phyloP scores from a whole-genome alignment of 805 yeast species.

The Candida incommunis region DNA sequence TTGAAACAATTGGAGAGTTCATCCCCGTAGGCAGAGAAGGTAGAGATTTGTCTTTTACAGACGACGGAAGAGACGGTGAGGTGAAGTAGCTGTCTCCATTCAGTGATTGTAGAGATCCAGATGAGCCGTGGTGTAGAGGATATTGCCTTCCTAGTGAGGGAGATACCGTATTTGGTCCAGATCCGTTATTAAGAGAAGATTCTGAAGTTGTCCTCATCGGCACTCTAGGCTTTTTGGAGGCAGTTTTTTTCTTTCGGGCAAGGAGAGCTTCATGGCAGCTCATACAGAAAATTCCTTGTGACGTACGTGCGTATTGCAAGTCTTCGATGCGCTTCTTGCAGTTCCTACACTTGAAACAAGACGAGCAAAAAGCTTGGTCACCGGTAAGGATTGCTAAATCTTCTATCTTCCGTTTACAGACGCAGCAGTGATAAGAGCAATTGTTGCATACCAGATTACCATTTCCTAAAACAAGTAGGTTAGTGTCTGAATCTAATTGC shows the following conservation, averaged over 20 bases:
- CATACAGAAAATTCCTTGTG: constrained; percentile 89
- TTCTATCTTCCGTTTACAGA: constrained; percentile 75
- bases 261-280: constrained; percentile 73
- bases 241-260: constrained; percentile 30
- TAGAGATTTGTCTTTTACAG: constrained; percentile 5
- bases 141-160: neutral
- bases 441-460: constrained; percentile 82
- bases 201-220: neutral
- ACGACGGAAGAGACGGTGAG: neutral
- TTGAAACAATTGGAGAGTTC: neutral
- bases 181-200: neutral
- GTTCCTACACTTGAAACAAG: constrained; percentile 79
- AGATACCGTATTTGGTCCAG: neutral
- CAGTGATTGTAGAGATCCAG: neutral
- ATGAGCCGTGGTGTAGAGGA: neutral
- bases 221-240: neutral
- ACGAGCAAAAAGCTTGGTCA: constrained; percentile 85
- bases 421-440: constrained; percentile 82
- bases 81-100: neutral
- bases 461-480: constrained; percentile 82
- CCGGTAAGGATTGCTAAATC: constrained; percentile 92
- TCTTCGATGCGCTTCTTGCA: constrained; percentile 81
- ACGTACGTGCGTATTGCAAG: constrained; percentile 80
- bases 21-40: constrained; percentile 8
- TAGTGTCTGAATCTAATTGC: constrained; percentile 72